A percentile compares a stretch with the other conserved stretches of the same genome.
Conservation (phyloP, 2,329 filamentous ascomycete species). For the Tolypocladium guangdongense region DNA sequence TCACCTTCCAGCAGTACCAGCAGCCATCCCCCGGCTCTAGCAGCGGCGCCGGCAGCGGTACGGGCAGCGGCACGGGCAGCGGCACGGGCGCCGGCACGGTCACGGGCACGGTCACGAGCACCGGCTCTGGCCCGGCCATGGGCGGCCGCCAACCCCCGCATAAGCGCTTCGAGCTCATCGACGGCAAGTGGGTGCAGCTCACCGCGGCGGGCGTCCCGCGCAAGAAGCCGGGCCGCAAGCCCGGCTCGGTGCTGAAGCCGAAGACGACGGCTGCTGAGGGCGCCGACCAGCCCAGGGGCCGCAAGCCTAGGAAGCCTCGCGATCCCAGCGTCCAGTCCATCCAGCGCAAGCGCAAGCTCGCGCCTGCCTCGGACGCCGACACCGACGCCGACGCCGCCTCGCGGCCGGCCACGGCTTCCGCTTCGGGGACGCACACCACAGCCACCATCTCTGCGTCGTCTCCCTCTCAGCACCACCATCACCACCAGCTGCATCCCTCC, state of each 20-base stretch:
- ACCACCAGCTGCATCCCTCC: constrained; percentile 13
- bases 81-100: constrained; percentile 13
- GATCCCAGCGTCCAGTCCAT: constrained; percentile 47
- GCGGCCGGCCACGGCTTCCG: constrained; percentile 18
- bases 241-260: constrained; percentile 41
- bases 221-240: constrained; percentile 56
- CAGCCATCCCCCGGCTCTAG: constrained; percentile 11
- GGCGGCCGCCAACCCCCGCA: constrained; percentile 9
- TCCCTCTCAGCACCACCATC: constrained; percentile 12
- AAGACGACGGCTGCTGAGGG: constrained; percentile 22
- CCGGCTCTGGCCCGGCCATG: too few relatives aligned
- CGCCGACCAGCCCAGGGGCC: constrained; percentile 34
- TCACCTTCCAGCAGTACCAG: constrained; percentile 15
- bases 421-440: constrained; percentile 13
- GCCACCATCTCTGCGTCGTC: constrained; percentile 8
- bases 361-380: constrained; percentile 26
- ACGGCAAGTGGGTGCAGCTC: constrained; percentile 34
- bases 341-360: constrained; percentile 44
- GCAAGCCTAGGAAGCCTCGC: constrained; percentile 44
- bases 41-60: not conserved
- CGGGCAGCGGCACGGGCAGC: not conserved
- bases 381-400: constrained; percentile 17
- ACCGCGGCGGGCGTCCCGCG: constrained; percentile 48
- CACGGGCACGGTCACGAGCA: too few relatives aligned
- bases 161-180: constrained; percentile 22